Conservation (phyloP, 331 rosid species). For the Malus hybrid region DNA sequence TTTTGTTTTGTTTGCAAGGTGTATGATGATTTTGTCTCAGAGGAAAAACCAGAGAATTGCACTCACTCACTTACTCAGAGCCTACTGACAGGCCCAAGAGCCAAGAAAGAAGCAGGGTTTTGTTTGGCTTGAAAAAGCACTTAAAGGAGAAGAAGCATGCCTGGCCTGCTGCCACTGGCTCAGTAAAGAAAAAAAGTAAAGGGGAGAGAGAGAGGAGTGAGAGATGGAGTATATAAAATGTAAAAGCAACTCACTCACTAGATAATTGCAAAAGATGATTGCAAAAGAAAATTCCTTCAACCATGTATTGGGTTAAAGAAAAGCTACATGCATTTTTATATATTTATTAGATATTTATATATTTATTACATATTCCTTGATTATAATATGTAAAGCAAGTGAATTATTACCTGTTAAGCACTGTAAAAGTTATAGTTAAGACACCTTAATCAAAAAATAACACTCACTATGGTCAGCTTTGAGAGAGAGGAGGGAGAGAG, state of each 20-base stretch:
- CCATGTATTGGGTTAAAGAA: conserved; percentile 48
- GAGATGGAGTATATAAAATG: conserved; percentile 36
- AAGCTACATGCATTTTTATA: conserved; percentile 8
- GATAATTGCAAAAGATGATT: conserved; percentile 46
- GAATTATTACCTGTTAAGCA: conserved; percentile 50
- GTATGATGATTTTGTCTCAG: not conserved
- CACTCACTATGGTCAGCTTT: conserved; percentile 10
- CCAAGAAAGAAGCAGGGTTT: conserved; percentile 28
- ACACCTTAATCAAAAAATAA: conserved; percentile 15
- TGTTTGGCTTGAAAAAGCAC: conserved; percentile 14
- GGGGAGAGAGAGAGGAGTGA: not conserved
- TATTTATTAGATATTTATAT: conserved; percentile 15
- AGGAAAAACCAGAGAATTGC: conserved; percentile 24
- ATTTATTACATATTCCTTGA: conserved; percentile 16
- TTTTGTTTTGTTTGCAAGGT: not conserved
- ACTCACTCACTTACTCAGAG: conserved; percentile 34
- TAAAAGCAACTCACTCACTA: conserved; percentile 16
- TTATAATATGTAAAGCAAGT: conserved; percentile 26
- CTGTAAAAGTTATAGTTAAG: conserved; percentile 20
- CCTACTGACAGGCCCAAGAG: conserved; percentile 36
- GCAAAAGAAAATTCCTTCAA: conserved; percentile 59
- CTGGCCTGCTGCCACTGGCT: conserved; percentile 28
- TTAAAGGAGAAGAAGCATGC: conserved; percentile 32
- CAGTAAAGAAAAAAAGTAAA: conserved; percentile 26
- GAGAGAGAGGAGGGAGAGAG: not conserved